Evolutionary conservation across 2,329 filamentous ascomycete species (phyloP).

Genomic region (Aspergillus sp.): DNA sequence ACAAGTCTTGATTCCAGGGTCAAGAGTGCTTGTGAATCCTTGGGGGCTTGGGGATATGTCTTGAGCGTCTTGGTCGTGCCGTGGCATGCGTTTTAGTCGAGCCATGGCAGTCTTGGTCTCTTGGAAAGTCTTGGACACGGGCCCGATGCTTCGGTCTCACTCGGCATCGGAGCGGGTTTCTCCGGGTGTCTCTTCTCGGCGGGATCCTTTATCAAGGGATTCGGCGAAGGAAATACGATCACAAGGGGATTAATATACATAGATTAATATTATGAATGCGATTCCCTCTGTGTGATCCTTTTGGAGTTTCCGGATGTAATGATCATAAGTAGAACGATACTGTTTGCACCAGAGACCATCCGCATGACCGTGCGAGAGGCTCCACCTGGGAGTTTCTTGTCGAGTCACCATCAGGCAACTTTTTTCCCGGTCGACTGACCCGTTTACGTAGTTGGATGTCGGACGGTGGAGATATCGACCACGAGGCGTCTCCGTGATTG

Average conservation of each 20-base stretch:
- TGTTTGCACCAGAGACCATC: neutral
- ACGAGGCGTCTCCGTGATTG: neutral
- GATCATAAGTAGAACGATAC: neutral
- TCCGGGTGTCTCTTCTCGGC: neutral
- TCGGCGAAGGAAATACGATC: neutral
- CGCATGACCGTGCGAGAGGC: neutral
- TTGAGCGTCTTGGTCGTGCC: neutral
- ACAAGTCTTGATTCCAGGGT: conserved; percentile 2
- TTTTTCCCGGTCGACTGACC: neutral
- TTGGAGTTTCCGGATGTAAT: neutral
- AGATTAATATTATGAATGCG: neutral
- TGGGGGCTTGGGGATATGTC: neutral
- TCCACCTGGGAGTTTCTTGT: neutral
- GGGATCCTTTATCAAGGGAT: neutral
- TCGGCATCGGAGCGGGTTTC: conserved; percentile 5
- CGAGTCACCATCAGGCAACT: neutral
- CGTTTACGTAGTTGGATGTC: too few relatives aligned
- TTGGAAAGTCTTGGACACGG: too few relatives aligned
- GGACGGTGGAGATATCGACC: neutral
- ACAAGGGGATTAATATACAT: neutral
- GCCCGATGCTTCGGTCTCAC: conserved; percentile 4
- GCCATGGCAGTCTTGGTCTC: conserved; percentile 4
- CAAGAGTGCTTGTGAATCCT: conserved; percentile 3
- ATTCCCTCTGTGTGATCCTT: neutral
- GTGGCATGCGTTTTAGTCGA: neutral